A percentile compares a stretch with the other conserved stretches of the same genome.
Conservation (phyloP, 2,329 filamentous ascomycete genomes). For the Claviceps sp. region DNA sequence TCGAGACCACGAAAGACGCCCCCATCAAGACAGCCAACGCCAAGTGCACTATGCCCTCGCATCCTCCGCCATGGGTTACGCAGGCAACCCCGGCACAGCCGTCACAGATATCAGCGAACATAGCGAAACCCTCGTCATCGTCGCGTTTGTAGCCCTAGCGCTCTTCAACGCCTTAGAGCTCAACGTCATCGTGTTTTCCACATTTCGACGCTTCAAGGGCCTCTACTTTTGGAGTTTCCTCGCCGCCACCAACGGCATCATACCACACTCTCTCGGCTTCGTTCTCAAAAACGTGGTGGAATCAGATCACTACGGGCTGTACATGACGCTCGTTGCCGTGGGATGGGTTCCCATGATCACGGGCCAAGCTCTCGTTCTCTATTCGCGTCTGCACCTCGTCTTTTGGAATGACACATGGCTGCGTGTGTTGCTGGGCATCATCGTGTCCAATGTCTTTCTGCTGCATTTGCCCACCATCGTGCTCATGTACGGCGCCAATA, state of each 20-base stretch:
- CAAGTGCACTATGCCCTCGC: slow-evolving; percentile 1
- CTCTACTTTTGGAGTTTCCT: slow-evolving; percentile 27
- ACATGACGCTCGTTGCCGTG: slow-evolving; percentile 11
- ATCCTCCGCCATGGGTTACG: slow-evolving; percentile 2
- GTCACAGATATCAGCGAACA: not conserved
- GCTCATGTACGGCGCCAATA: slow-evolving; percentile 37
- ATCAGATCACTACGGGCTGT: slow-evolving; percentile 5
- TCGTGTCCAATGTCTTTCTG: slow-evolving; percentile 38
- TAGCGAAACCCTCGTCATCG: not conserved
- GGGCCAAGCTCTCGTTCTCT: slow-evolving; percentile 46
- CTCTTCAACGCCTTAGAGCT: slow-evolving; percentile 21
- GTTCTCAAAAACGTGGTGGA: slow-evolving; percentile 24
- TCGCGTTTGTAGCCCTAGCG: slow-evolving; percentile 5
- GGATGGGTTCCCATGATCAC: slow-evolving; percentile 36
- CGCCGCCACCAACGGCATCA: slow-evolving; percentile 18
- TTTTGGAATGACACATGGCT: slow-evolving; percentile 34
- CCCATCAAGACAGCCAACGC: not conserved
- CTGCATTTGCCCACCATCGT: slow-evolving; percentile 42
- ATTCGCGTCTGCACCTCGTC: slow-evolving; percentile 47
- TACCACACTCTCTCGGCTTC: slow-evolving; percentile 29
- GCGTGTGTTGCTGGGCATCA: slow-evolving; percentile 38
- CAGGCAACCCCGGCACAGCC: slow-evolving; percentile 3
- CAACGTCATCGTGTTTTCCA: slow-evolving; percentile 17
- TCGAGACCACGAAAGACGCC: too few species aligned
- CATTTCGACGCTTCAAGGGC: slow-evolving; percentile 17